These are phyloP conservation scores for Verticillium nubilum DNA, from an alignment of 2,329 filamentous ascomycete genomes.

Conservation along the genomic window DNA sequence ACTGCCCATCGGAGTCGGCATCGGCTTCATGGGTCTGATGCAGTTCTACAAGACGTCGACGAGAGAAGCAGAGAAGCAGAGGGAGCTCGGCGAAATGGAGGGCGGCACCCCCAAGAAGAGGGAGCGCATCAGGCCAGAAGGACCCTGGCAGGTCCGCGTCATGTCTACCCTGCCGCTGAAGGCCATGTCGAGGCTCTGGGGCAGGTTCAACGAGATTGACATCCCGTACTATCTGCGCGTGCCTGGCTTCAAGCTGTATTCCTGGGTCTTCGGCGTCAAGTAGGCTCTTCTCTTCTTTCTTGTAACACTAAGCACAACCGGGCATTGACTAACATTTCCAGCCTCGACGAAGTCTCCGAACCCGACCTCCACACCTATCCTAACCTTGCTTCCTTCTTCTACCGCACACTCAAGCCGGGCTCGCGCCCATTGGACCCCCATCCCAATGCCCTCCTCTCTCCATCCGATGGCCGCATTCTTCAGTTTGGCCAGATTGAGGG, in stretches of 20 bases:
- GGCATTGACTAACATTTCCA: constrained; percentile 27
- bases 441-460: constrained; percentile 74
- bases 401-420: constrained; percentile 87
- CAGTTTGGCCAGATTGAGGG: constrained; percentile 90
- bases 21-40: constrained; percentile 75
- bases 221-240: constrained; percentile 84
- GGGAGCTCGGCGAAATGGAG: constrained; percentile 35
- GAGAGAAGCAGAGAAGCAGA: constrained; percentile 46
- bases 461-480: constrained; percentile 83
- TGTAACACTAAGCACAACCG: background rate
- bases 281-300: constrained; percentile 21
- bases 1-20: constrained; percentile 80
- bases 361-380: constrained; percentile 84
- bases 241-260: constrained; percentile 88
- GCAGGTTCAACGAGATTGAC: constrained; percentile 81
- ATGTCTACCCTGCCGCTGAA: constrained; percentile 93
- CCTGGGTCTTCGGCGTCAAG: constrained; percentile 87
- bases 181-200: constrained; percentile 84
- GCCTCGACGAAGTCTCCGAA: constrained; percentile 80
- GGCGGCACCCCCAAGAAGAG: constrained; percentile 35
- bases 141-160: constrained; percentile 88
- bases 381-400: constrained; percentile 96
- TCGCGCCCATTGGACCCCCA: constrained; percentile 79
- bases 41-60: constrained; percentile 74
- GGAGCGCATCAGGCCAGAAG: constrained; percentile 68